phyloP scores from a whole-genome alignment of 768 basidiomycete species.

The Phlebiopsis gigantea region DNA sequence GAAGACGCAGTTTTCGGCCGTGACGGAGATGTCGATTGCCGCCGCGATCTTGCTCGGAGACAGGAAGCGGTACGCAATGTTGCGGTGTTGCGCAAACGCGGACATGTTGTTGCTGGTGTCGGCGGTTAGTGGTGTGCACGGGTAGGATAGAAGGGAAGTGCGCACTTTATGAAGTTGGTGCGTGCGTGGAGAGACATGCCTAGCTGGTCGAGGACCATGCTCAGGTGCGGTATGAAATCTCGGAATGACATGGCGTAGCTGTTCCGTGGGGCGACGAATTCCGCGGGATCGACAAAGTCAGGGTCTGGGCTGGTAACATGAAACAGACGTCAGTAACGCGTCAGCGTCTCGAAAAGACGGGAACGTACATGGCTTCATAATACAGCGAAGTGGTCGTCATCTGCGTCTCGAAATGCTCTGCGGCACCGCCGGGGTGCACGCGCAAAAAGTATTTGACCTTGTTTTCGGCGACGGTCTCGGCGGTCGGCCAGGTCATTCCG shows the following conservation, averaged over 20 bases:
- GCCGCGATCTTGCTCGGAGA: conserved; percentile 73
- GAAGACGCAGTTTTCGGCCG: conserved; percentile 73
- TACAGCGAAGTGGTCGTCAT: conserved; percentile 77
- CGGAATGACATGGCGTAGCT: conserved; percentile 80
- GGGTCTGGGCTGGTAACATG: conserved; percentile 64
- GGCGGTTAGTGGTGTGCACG: background rate
- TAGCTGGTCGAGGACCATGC: conserved; percentile 77
- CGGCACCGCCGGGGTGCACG: conserved; percentile 78
- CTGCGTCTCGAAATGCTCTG: conserved; percentile 83
- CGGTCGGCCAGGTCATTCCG: conserved; percentile 72
- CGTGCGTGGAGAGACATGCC: conserved; percentile 81
- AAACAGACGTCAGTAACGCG: conserved; percentile 1
- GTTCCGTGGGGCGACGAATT: conserved; percentile 77
- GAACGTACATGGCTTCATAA: conserved; percentile 76
- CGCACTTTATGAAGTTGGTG: conserved; percentile 74
- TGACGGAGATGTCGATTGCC: conserved; percentile 85
- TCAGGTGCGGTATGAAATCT: conserved; percentile 77
- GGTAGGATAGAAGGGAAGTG: background rate
- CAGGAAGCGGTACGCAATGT: conserved; percentile 88
- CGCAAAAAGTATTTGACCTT: conserved; percentile 82
- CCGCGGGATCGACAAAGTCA: conserved; percentile 67
- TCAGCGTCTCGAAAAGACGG: background rate
- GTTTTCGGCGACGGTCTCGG: conserved; percentile 52
- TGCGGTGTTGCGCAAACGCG: conserved; percentile 70
- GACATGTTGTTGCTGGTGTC: conserved; percentile 66